Base-by-base conservation (phyloP, 805 yeast genomes). In the Pichia californica region DNA sequence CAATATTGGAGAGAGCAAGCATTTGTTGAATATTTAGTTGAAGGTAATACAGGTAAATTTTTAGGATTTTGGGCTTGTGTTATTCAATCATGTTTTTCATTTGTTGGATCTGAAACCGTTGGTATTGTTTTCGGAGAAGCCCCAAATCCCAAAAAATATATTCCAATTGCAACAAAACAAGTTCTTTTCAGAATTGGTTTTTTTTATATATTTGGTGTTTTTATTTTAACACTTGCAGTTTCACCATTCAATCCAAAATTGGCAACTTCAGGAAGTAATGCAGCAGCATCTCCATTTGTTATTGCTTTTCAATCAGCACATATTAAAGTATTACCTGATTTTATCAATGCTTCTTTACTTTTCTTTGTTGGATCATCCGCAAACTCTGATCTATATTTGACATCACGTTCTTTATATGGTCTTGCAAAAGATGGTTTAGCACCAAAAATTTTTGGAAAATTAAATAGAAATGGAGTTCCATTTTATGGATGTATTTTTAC, bases 381-480 rank as follows among this genome's bases (percentile, higher is more conserved):
- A 47, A 81, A 79, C 63, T 73, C 83, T 19, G 77, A 84, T 1
- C 69, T 79, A 32, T 81, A 71, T 57, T 79, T 81, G 14, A 73
- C 78, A 43, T 77, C 84, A 41, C 69, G 87, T 63, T 70, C 83
- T 8, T 54, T 81, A 36, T 76, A 73, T 46, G 72, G 81, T 26
- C 62, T 80, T 54, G 79, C 84, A 8, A 76, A 73, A 44, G 81
- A 78, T 58, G 83, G 83, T 6, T 69, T 72, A 51, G 79, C 78
- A 31, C 85, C 85, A 46, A 58, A 61, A 41, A 52, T 71, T 23
- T 70, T 82, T 37, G 73, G 76, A 15, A 79, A 79, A 59, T 73
- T 83, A 40, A 88, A 83, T 58, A 70, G 78, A 45, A 66, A 66
- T 40, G 93, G 93, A 34, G 70, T 88, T 48, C 93, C 94, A 6